Percentiles rank a stretch among this genome's conserved stretches.
Evolutionary conservation across 164 flowering plant genomes (phyloP).

Genomic region (Tetrastigma voinierianum): DNA sequence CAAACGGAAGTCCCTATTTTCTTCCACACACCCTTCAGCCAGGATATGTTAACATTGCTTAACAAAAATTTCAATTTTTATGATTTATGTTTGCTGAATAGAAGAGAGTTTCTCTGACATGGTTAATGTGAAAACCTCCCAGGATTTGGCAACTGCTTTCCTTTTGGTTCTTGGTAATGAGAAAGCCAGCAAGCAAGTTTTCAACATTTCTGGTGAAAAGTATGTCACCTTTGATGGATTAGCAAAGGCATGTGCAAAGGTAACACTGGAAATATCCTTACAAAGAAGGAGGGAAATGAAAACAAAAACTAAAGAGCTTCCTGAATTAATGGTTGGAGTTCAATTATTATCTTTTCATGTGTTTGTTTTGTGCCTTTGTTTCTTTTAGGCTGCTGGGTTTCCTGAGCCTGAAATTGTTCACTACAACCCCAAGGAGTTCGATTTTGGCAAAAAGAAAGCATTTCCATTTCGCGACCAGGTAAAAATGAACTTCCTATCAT

Average conservation of each 20-base stretch:
- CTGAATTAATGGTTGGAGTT: not conserved
- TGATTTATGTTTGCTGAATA: not conserved
- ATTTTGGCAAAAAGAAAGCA: constrained; percentile 95
- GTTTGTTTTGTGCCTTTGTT: not conserved
- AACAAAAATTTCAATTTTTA: not conserved
- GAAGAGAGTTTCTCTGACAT: not conserved
- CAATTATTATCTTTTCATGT: too few species aligned
- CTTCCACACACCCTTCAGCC: too few species aligned
- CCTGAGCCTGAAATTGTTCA: constrained; percentile 94
- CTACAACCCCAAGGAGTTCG: constrained; percentile 89
- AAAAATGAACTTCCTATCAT: constrained; percentile 2
- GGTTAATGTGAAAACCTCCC: constrained; percentile 10
- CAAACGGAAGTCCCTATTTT: too few species aligned
- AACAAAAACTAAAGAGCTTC: not conserved
- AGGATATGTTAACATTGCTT: too few species aligned
- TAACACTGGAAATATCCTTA: constrained; percentile 18
- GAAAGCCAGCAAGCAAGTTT: constrained; percentile 85
- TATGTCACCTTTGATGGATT: constrained; percentile 94
- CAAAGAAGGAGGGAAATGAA: not conserved
- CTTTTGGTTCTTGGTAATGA: constrained; percentile 82
- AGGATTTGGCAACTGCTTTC: constrained; percentile 93
- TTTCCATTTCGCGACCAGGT: constrained; percentile 99
- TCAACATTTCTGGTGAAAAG: constrained; percentile 90
- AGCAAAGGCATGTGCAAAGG: constrained; percentile 97
- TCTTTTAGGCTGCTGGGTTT: constrained; percentile 84